A percentile compares a stretch with the other conserved stretches of the same genome.
Conservation (phyloP, 805 yeast genomes). For the Kazachstania africana region DNA sequence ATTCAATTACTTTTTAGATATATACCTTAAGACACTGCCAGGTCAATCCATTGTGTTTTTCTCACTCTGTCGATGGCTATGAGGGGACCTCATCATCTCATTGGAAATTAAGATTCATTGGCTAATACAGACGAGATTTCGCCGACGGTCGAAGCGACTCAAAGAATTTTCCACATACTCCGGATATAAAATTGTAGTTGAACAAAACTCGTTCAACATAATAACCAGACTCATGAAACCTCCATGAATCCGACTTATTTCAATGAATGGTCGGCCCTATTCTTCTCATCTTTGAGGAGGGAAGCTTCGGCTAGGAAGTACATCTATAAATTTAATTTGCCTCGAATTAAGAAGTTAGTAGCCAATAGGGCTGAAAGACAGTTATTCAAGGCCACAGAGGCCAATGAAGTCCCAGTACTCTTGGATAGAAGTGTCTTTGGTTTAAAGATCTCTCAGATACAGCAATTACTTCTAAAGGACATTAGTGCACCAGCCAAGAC, state of each 20-base stretch:
- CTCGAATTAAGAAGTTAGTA: not conserved
- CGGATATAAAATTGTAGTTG: no score
- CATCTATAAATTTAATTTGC: not conserved
- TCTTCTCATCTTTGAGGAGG: slow-evolving; percentile 1
- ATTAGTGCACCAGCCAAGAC: not conserved
- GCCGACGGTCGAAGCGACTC: no score
- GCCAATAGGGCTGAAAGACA: not conserved
- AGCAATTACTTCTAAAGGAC: not conserved
- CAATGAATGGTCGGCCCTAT: slow-evolving; percentile 1
- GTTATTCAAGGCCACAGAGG: not conserved
- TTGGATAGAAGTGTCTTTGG: not conserved
- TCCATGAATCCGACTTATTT: not conserved
- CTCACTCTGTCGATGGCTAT: no score
- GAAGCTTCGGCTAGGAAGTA: slow-evolving; percentile 1
- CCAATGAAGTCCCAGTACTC: not conserved
- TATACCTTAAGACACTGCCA: no score
- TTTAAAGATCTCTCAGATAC: not conserved
- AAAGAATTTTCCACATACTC: no score
- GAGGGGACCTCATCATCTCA: no score
- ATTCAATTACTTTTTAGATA: no score
- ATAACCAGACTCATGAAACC: no score
- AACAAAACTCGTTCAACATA: no score
- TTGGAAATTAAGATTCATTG: no score
- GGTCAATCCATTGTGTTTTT: no score
- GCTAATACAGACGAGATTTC: no score